Conservation (phyloP, 2,329 filamentous ascomycete species). For the Botryotinia calthae region DNA sequence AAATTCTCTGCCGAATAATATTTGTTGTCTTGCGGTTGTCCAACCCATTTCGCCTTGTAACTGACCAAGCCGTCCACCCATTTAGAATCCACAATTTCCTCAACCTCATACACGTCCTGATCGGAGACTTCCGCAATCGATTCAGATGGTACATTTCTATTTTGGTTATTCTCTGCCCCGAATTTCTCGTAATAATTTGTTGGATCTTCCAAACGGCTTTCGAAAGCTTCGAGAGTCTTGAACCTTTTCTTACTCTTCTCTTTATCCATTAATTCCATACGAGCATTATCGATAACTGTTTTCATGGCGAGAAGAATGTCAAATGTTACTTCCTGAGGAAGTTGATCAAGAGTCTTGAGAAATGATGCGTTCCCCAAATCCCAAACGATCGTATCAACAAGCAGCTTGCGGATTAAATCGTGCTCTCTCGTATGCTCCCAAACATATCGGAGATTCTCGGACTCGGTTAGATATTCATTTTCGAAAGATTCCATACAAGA, state of each 20-base stretch:
- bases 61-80: not conserved
- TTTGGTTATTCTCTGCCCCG: not conserved
- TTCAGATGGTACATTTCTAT: not conserved
- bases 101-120: not conserved
- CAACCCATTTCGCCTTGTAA: not conserved
- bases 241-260: accelerated
- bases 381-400: conserved; percentile 20
- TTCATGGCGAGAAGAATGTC: not conserved
- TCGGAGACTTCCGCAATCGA: too few species aligned
- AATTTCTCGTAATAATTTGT: not conserved
- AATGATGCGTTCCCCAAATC: not conserved
- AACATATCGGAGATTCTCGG: not conserved
- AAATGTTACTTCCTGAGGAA: too few species aligned
- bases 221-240: not conserved
- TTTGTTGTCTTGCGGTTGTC: not conserved
- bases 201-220: not conserved
- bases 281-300: not conserved
- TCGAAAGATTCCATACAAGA: not conserved
- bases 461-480: not conserved
- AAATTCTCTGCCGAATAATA: not conserved
- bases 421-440: conserved; percentile 14
- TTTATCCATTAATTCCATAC: not conserved
- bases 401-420: conserved; percentile 13
- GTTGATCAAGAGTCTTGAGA: not conserved
- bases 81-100: not conserved